Evolutionary conservation across 805 yeast genomes (phyloP), one percentile per base, ranked within the genome.

Genomic region (Vanderwaltozyma tropicalis): DNA sequence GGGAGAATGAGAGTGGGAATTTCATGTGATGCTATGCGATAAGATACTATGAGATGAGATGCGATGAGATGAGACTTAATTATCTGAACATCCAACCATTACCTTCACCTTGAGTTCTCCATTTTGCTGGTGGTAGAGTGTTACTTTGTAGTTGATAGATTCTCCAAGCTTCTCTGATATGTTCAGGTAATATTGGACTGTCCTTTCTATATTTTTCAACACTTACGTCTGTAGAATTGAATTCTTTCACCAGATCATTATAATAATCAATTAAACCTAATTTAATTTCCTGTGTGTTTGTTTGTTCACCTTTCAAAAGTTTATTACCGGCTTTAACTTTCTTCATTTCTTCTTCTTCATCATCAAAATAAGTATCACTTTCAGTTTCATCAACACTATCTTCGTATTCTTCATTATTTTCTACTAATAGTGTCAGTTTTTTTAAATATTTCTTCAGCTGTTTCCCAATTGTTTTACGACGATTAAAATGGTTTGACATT

Each of bases 111-210:
- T 80, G 84, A 7, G 69, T 58, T 40, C 88, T 66, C 85, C 88
- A 81, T 37, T 75, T 74, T 1, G 79, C 71, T 9, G 67, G 64
- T 5, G 82, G 76, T 1, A 76, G 70, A 3, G 77, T 71, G 24
- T 80, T 77, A 36, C 71, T 74, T 50, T 87, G 95, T 31, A 69
- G 45, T 46, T 74, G 76, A 47, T 78, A 81, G 34, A 81, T 57
- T 47, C 94, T 66, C 89, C 94, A 84, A 1, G 96, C 96, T 49
- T 86, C 95, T 35, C 94, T 62, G 21, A 88, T 69, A 53, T 88
- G 94, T 42, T 83, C 87, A 0, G 96, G 95, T 25, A 75, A 66
- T 32, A 88, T 57, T 1, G 95, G 95, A 34, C 68, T 68, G 29
- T 64, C 54, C 14, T 57, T 61, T n/a, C 19, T 12, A 48, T 70